Evolutionary conservation across 106 monocot species (phyloP).

Genomic region (Acorus calamus): DNA sequence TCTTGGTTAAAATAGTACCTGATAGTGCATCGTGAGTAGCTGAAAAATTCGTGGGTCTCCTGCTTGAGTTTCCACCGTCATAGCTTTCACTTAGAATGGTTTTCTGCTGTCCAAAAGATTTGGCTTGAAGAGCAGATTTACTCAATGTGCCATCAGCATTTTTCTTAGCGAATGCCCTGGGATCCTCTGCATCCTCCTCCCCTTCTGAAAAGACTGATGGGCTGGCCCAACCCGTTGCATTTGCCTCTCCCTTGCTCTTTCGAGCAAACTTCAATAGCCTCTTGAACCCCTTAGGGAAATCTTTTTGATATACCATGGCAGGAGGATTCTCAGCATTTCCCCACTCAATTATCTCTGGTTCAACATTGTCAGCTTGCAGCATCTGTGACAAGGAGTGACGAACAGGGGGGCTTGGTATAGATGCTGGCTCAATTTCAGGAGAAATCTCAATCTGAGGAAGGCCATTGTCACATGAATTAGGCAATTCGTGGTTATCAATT

Average conservation of each 20-base stretch:
- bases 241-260: constrained; percentile 69
- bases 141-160: constrained; percentile 31
- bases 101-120: constrained; percentile 36
- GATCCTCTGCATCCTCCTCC: constrained; percentile 80
- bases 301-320: constrained; percentile 83
- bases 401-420: constrained; percentile 48
- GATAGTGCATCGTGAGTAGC: constrained; percentile 20
- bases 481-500: constrained; percentile 31
- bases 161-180: constrained; percentile 42
- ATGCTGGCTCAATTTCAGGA: constrained; percentile 19
- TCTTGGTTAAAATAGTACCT: constrained; percentile 24
- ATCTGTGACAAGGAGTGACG: constrained; percentile 91
- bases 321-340: constrained; percentile 99
- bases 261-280: constrained; percentile 88
- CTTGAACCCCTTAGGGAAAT: constrained; percentile 88
- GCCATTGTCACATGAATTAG: constrained; percentile 24
- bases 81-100: constrained; percentile 39
- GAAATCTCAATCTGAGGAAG: constrained; percentile 7
- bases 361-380: constrained; percentile 77
- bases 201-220: constrained; percentile 82
- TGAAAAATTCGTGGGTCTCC: constrained; percentile 25
- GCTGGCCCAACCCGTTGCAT: constrained; percentile 41
- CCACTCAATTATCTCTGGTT: constrained; percentile 89
- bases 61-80: constrained; percentile 65
- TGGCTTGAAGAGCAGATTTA: constrained; percentile 35